These are phyloP conservation scores for Cladophialophora yegresii DNA, from an alignment of 2,329 filamentous ascomycete genomes.

Conservation along the genomic window DNA sequence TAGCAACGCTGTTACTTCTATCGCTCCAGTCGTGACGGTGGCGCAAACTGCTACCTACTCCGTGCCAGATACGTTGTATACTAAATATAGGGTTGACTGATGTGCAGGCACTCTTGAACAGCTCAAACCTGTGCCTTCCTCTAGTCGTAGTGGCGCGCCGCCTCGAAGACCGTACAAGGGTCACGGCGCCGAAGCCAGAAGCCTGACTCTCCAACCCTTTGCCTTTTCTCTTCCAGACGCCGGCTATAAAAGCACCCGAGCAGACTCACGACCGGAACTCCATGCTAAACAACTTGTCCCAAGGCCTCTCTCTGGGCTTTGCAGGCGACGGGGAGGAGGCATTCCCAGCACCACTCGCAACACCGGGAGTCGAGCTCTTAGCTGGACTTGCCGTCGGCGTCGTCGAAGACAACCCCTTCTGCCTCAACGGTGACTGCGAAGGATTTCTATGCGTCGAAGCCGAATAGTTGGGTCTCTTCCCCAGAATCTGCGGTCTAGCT, in stretches of 20 bases:
- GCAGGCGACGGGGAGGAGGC: conserved; percentile 35
- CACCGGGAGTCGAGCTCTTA: conserved; percentile 3
- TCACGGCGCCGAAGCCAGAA: background rate
- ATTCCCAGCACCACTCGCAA: conserved; percentile 14
- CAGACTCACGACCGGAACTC: conserved; percentile 41
- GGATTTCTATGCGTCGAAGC: conserved; percentile 8
- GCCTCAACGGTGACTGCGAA: conserved; percentile 28
- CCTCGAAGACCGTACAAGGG: background rate
- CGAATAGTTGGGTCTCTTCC: conserved; percentile 8
- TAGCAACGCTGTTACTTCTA: background rate
- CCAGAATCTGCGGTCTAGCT: conserved; percentile 5
- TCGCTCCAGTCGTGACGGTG: background rate
- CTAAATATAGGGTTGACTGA: background rate
- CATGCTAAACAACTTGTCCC: conserved; percentile 49
- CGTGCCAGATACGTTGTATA: background rate
- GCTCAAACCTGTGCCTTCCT: background rate
- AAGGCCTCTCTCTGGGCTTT: conserved; percentile 37
- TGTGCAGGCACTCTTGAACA: background rate
- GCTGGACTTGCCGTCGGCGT: conserved; percentile 22
- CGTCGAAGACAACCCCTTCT: conserved; percentile 7
- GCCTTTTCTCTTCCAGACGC: background rate
- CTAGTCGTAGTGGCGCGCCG: background rate
- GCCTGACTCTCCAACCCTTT: background rate
- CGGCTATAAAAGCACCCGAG: background rate
- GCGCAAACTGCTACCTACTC: background rate